Conservation (phyloP, 2,329 filamentous ascomycete species). For the Sphaerulina vaccinii region DNA sequence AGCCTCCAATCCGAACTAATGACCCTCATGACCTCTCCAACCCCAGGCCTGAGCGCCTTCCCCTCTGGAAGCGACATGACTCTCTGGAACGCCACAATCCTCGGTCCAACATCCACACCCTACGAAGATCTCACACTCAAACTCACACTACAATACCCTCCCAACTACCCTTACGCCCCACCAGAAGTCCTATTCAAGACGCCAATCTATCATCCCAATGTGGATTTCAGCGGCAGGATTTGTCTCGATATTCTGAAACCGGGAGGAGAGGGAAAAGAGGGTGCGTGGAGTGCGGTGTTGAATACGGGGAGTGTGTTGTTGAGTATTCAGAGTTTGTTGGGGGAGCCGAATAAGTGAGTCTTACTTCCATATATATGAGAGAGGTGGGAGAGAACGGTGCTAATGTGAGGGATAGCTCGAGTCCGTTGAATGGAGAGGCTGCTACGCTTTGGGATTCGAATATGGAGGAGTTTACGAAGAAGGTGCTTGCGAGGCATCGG, state of each 20-base stretch:
- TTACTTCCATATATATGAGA: neutral
- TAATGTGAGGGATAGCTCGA: conserved; percentile 60
- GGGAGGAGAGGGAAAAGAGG: conserved; percentile 43
- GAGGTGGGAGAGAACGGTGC: neutral
- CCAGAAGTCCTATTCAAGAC: conserved; percentile 96
- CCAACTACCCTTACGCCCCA: conserved; percentile 88
- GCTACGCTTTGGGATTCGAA: conserved; percentile 95
- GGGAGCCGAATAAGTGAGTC: conserved; percentile 95
- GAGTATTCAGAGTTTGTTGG: conserved; percentile 90
- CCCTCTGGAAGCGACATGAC: conserved; percentile 89
- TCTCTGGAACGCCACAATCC: conserved; percentile 90
- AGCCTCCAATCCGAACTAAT: conserved; percentile 97
- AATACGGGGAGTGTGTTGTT: conserved; percentile 92
- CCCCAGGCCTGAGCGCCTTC: conserved; percentile 92
- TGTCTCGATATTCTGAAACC: conserved; percentile 92
- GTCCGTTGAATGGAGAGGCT: conserved; percentile 91
- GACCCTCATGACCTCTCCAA: conserved; percentile 94
- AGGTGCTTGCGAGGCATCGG: conserved; percentile 63
- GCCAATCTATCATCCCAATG: conserved; percentile 97
- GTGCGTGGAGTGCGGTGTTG: conserved; percentile 98
- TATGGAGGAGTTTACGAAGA: conserved; percentile 78
- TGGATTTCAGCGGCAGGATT: conserved; percentile 95
- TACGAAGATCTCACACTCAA: conserved; percentile 88
- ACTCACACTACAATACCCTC: conserved; percentile 84
- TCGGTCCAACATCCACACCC: conserved; percentile 85